Conservation (phyloP, 192 early-diverging fungal genomes). For the Linnemannia schmuckeri region DNA sequence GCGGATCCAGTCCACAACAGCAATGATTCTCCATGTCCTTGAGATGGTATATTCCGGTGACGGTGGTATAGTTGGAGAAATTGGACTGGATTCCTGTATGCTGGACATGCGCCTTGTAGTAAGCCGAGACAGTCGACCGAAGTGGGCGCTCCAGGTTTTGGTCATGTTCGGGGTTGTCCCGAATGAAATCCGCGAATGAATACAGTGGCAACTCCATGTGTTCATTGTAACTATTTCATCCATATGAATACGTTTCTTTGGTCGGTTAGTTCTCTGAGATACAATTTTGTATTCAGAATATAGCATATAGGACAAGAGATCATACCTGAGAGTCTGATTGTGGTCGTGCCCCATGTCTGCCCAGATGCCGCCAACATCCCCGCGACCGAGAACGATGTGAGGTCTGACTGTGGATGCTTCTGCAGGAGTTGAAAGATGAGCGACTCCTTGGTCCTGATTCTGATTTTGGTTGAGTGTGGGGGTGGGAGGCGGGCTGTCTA, state of each 20-base stretch:
- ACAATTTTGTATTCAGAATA: too few species aligned
- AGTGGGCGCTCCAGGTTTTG: conserved; percentile 34
- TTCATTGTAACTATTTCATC: conserved; percentile 33
- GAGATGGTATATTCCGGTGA: conserved; percentile 46
- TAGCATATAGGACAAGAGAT: background rate
- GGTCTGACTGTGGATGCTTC: conserved; percentile 17
- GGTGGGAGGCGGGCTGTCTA: conserved; percentile 9
- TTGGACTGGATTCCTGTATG: conserved; percentile 37
- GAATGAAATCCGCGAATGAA: conserved; percentile 39
- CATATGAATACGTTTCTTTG: background rate
- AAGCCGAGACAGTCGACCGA: conserved; percentile 48
- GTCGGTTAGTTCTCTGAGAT: too few species aligned
- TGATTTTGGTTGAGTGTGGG: background rate
- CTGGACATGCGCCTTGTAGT: conserved; percentile 41
- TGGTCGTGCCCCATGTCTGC: conserved; percentile 47
- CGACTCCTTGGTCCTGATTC: background rate
- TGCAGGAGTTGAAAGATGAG: background rate
- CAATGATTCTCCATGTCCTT: conserved; percentile 45
- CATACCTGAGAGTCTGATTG: conserved; percentile 53
- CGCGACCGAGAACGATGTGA: conserved; percentile 46
- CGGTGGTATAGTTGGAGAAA: conserved; percentile 38
- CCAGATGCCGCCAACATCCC: conserved; percentile 49
- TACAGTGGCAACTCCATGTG: conserved; percentile 54
- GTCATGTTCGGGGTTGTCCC: conserved; percentile 29
- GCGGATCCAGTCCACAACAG: conserved; percentile 38